Evolutionary conservation across 2,329 filamentous ascomycete genomes (phyloP).

Genomic region (Penicillium sp.): DNA sequence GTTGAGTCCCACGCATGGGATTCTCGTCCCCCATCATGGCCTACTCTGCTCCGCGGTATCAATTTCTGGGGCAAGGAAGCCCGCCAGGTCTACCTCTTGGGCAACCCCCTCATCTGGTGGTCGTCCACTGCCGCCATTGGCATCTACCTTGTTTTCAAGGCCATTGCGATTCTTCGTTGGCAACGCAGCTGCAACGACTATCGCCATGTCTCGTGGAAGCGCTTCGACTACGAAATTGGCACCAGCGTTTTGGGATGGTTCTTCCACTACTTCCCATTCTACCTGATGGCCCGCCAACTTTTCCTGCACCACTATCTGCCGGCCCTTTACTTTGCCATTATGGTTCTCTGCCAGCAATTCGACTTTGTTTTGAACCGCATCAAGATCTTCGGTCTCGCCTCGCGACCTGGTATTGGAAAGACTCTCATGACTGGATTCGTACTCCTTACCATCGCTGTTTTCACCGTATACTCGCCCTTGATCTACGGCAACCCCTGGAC

Average conservation of each 20-base stretch:
- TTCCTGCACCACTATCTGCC: conserved; percentile 99
- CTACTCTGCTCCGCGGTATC: conserved; percentile 86
- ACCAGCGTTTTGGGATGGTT: conserved; percentile 90
- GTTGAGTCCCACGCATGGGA: conserved; percentile 98
- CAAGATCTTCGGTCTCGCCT: conserved; percentile 64
- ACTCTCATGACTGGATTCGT: conserved; percentile 73
- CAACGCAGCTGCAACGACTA: conserved; percentile 93
- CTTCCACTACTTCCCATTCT: conserved; percentile 99
- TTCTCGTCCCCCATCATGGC: conserved; percentile 91
- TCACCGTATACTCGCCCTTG: conserved; percentile 82
- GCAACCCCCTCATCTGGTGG: conserved; percentile 96
- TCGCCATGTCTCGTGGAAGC: conserved; percentile 77
- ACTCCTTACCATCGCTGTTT: conserved; percentile 70
- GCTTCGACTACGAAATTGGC: conserved; percentile 96
- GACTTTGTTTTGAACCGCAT: conserved; percentile 81
- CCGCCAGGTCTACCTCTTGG: conserved; percentile 93
- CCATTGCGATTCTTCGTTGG: conserved; percentile 83
- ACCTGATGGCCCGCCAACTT: conserved; percentile 94
- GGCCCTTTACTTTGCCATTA: conserved; percentile 90
- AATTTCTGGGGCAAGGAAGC: conserved; percentile 98
- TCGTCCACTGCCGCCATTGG: conserved; percentile 75
- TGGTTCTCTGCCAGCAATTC: conserved; percentile 83
- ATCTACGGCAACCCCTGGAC: conserved; percentile 96
- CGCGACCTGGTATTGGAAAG: conserved; percentile 72
- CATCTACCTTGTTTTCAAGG: conserved; percentile 82